Percentiles rank a stretch among this genome's conserved stretches.
phyloP scores from a whole-genome alignment of 345 rosid genomes.

The Mallotus nudiflorus region DNA sequence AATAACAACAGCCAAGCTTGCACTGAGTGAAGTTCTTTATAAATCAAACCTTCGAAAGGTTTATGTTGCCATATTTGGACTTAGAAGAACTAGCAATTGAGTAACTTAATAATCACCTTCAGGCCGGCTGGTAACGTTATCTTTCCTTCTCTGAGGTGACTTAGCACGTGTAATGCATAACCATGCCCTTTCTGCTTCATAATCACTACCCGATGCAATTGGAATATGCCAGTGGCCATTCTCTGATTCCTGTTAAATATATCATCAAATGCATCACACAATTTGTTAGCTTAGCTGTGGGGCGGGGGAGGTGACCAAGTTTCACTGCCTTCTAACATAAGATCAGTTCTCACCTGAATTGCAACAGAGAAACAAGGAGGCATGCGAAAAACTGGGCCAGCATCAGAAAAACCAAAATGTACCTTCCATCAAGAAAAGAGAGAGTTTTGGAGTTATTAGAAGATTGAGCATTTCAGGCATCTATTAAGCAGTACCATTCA shows the following conservation, averaged over 20 bases:
- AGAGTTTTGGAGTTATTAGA: conserved; percentile 9
- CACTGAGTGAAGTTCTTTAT: not conserved
- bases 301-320: not conserved
- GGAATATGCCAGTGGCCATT: conserved; percentile 78
- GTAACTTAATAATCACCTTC: conserved; percentile 40
- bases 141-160: conserved; percentile 13
- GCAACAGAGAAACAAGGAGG: conserved; percentile 62
- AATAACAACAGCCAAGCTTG: not conserved
- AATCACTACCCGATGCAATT: conserved; percentile 38
- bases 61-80: not conserved
- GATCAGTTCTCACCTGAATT: conserved; percentile 49
- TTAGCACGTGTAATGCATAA: conserved; percentile 52
- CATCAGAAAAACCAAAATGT: conserved; percentile 49
- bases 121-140: conserved; percentile 12
- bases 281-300: not conserved
- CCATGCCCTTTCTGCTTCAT: conserved; percentile 47
- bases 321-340: not conserved
- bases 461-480: conserved; percentile 8
- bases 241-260: conserved; percentile 57
- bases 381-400: conserved; percentile 58
- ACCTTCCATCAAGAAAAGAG: conserved; percentile 39
- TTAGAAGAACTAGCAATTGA: conserved; percentile 1
- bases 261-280: not conserved
- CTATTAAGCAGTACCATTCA: not conserved
- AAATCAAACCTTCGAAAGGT: not conserved